Evolutionary conservation across 1,284 basidiomycete species (phyloP).

Genomic region (Omphalotus olearius): DNA sequence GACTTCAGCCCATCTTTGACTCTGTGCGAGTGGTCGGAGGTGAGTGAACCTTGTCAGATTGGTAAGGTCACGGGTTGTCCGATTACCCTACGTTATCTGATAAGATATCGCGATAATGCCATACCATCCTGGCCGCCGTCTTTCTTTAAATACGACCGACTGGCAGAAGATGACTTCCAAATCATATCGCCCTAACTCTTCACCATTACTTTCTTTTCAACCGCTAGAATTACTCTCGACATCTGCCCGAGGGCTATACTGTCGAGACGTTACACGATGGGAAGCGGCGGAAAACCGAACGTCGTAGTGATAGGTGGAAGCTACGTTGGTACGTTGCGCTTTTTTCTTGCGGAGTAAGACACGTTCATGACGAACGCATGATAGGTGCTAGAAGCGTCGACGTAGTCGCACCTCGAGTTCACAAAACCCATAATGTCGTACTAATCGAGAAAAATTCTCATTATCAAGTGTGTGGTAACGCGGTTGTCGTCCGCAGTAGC

Average conservation of each 20-base stretch:
- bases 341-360: background rate
- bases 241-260: background rate
- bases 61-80: no score
- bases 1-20: no score
- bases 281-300: constrained; percentile 13
- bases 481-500: background rate
- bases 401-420: constrained; percentile 30
- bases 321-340: constrained; percentile 18
- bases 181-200: no score
- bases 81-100: no score
- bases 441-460: constrained; percentile 42
- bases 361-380: background rate
- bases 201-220: no score
- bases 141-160: no score
- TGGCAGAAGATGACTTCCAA: no score
- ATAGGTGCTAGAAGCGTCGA: constrained; percentile 26
- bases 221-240: no score
- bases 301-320: constrained; percentile 24
- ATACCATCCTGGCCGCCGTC: no score
- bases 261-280: background rate
- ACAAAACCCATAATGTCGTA: constrained; percentile 33
- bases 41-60: no score
- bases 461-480: constrained; percentile 23
- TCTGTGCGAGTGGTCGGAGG: no score
- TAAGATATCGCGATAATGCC: no score